Percentiles rank a stretch among this genome's conserved stretches.
phyloP scores from a whole-genome alignment of 352 stramenopile genomes.

The Pythium oligandrum region DNA sequence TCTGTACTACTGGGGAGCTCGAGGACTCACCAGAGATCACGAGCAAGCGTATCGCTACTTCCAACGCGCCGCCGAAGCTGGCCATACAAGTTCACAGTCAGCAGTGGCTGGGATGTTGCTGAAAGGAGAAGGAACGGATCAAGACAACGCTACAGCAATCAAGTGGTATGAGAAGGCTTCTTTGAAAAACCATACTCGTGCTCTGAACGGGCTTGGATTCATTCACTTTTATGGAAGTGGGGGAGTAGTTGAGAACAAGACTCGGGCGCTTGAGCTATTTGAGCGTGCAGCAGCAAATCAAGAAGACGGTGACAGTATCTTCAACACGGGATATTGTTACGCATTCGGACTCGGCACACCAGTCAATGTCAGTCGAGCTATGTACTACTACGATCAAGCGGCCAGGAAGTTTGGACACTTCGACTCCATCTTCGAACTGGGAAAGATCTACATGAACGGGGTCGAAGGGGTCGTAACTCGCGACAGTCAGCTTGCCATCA shows the following conservation, averaged over 20 bases:
- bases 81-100: slow-evolving; percentile 50
- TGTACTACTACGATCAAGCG: slow-evolving; percentile 56
- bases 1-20: slow-evolving; percentile 86
- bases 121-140: slow-evolving; percentile 72
- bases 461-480: slow-evolving; percentile 17
- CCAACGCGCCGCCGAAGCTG: slow-evolving; percentile 47
- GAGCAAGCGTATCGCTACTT: slow-evolving; percentile 71
- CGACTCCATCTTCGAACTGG: slow-evolving; percentile 73
- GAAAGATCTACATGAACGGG: slow-evolving; percentile 45
- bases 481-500: slow-evolving; percentile 21
- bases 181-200: slow-evolving; percentile 60
- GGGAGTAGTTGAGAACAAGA: slow-evolving; percentile 68
- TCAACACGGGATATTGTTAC: slow-evolving; percentile 86
- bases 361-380: slow-evolving; percentile 48
- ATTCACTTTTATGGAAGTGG: slow-evolving; percentile 82
- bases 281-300: slow-evolving; percentile 68
- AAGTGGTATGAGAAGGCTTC: slow-evolving; percentile 75
- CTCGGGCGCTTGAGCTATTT: slow-evolving; percentile 76
- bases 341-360: slow-evolving; percentile 51
- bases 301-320: slow-evolving; percentile 86
- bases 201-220: slow-evolving; percentile 87
- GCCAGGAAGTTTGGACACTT: slow-evolving; percentile 81
- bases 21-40: slow-evolving; percentile 72
- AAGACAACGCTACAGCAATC: slow-evolving; percentile 73
- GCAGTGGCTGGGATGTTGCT: slow-evolving; percentile 84